Evolutionary conservation across 192 early-diverging fungal genomes (phyloP).

Genomic region (Backusella australiensis): DNA sequence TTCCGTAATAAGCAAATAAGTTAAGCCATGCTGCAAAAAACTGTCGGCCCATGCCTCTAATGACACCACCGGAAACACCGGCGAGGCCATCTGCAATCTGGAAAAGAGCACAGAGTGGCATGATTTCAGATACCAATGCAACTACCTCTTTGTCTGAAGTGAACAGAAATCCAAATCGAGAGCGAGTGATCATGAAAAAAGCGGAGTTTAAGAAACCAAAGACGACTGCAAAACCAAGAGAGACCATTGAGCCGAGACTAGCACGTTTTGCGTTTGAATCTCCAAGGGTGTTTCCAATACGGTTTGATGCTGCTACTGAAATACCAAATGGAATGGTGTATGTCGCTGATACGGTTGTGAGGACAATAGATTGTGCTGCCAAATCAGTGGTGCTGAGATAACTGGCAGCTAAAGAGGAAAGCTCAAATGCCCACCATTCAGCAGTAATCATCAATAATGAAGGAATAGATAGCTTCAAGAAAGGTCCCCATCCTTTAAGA

Average conservation of each 20-base stretch:
- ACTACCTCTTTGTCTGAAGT: slow-evolving; percentile 70
- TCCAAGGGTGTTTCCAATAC: slow-evolving; percentile 78
- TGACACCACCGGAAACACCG: slow-evolving; percentile 61
- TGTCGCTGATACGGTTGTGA: slow-evolving; percentile 69
- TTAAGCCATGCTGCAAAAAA: slow-evolving; percentile 60
- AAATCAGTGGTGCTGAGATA: slow-evolving; percentile 70
- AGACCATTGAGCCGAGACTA: slow-evolving; percentile 44
- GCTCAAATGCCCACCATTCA: slow-evolving; percentile 75
- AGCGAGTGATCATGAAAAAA: slow-evolving; percentile 48
- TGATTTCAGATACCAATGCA: slow-evolving; percentile 61
- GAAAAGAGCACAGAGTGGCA: slow-evolving; percentile 78
- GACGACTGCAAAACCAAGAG: slow-evolving; percentile 48
- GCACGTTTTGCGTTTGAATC: slow-evolving; percentile 47
- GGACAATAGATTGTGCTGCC: slow-evolving; percentile 80
- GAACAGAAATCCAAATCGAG: slow-evolving; percentile 66
- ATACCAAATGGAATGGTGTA: slow-evolving; percentile 83
- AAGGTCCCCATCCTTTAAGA: slow-evolving; percentile 54
- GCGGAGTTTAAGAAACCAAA: slow-evolving; percentile 54
- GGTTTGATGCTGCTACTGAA: slow-evolving; percentile 74
- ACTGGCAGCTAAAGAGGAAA: slow-evolving; percentile 67
- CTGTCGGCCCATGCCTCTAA: slow-evolving; percentile 77
- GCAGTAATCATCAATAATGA: slow-evolving; percentile 78
- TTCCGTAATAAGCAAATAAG: slow-evolving; percentile 61
- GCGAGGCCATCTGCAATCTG: slow-evolving; percentile 69
- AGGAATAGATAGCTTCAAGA: slow-evolving; percentile 70